Evolutionary conservation across 78 protist genomes (phyloP).

Genomic region (Dictyostelium purpureum): DNA sequence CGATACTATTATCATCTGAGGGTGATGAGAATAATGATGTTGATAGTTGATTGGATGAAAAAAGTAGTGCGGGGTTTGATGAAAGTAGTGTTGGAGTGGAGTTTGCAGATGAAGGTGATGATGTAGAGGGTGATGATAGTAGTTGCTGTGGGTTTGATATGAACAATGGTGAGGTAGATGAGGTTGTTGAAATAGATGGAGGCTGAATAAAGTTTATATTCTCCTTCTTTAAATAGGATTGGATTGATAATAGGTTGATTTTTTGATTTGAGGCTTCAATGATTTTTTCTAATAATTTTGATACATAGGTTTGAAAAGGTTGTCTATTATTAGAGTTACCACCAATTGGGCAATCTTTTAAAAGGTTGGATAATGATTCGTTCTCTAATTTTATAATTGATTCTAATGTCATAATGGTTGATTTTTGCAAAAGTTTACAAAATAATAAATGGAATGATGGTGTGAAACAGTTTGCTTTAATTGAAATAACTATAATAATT

Average conservation of each 20-base stretch:
- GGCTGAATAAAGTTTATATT: neutral
- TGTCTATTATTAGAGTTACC: neutral
- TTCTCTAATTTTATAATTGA: slow-evolving; percentile 18
- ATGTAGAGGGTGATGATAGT: too few relatives aligned
- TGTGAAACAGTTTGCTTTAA: neutral
- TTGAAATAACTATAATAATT: slow-evolving; percentile 16
- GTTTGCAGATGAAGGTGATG: too few relatives aligned
- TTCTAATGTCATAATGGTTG: slow-evolving; percentile 16
- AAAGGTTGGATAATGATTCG: neutral
- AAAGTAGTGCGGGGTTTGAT: too few relatives aligned
- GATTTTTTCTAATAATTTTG: neutral
- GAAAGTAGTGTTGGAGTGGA: too few relatives aligned
- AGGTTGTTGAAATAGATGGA: too few relatives aligned
- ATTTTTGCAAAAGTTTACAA: neutral
- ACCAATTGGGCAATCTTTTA: slow-evolving; percentile 5
- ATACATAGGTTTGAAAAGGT: neutral
- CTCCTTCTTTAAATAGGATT: neutral
- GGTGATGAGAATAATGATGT: too few relatives aligned
- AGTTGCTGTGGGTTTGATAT: too few relatives aligned
- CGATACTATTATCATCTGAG: too few relatives aligned
- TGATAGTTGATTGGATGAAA: too few relatives aligned
- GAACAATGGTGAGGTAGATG: too few relatives aligned
- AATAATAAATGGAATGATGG: slow-evolving; percentile 47
- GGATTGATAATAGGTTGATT: neutral
- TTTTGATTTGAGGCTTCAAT: slow-evolving; percentile 25